phyloP scores from a whole-genome alignment of 1,284 basidiomycete species.

The Trametes hirsuta region DNA sequence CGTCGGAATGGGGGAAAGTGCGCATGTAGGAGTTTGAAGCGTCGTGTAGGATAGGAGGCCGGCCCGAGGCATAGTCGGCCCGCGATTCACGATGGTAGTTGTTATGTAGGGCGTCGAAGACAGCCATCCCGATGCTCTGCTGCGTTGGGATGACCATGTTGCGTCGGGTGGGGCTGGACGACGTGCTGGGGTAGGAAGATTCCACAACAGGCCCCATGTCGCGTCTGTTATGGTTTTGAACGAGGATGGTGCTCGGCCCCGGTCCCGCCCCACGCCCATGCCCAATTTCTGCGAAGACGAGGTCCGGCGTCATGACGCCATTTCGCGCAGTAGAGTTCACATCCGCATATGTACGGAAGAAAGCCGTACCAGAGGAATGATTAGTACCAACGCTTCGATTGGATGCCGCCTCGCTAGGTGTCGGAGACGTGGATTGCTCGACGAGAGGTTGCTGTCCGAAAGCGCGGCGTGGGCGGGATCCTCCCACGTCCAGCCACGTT shows the following conservation, averaged over 20 bases:
- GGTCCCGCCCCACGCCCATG: constrained; percentile 61
- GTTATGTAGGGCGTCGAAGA: constrained; percentile 6
- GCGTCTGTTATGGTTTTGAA: constrained; percentile 22
- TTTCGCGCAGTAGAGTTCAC: constrained; percentile 44
- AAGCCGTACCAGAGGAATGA: constrained; percentile 57
- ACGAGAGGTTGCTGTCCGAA: constrained; percentile 66
- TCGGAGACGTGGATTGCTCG: constrained; percentile 59
- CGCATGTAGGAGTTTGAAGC: constrained; percentile 30
- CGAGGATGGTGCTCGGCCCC: constrained; percentile 27
- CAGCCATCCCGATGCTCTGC: constrained; percentile 22
- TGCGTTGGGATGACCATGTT: constrained; percentile 4
- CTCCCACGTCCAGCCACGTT: constrained; percentile 25
- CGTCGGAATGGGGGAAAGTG: constrained; percentile 30
- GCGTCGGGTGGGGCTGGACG: constrained; percentile 22
- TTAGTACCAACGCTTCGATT: constrained; percentile 56
- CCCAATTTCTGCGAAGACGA: constrained; percentile 76
- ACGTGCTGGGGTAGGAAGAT: constrained; percentile 18
- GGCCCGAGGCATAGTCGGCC: constrained; percentile 13
- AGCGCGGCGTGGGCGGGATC: constrained; percentile 37
- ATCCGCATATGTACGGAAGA: constrained; percentile 65
- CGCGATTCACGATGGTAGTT: constrained; percentile 17
- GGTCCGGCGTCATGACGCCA: constrained; percentile 70
- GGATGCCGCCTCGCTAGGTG: constrained; percentile 59
- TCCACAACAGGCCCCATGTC: constrained; percentile 22
- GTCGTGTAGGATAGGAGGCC: constrained; percentile 24